Conservation (phyloP, 495 filamentous ascomycete genomes). For the Penicillium lividum region DNA sequence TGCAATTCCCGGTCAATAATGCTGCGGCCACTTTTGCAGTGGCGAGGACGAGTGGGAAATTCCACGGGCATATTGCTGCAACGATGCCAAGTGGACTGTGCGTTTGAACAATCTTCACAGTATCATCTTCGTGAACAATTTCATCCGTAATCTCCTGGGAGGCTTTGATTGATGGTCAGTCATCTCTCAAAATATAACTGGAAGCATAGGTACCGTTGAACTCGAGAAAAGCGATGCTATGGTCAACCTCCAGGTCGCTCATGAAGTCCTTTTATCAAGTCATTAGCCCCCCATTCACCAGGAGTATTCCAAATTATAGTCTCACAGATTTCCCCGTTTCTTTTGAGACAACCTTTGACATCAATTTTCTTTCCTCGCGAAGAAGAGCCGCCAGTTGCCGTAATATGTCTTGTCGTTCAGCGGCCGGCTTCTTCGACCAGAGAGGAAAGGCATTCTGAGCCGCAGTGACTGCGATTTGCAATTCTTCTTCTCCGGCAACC, state of each 20-base stretch:
- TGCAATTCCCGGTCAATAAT: conserved; percentile 57
- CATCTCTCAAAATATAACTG: no score
- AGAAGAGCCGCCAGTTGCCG: not conserved
- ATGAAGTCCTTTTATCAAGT: no score
- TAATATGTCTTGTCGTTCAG: not conserved
- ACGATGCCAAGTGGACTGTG: conserved; percentile 53
- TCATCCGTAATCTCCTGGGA: not conserved
- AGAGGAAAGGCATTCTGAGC: not conserved
- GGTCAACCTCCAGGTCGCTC: no score
- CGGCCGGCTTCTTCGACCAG: not conserved
- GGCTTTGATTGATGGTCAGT: no score
- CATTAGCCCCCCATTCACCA: no score
- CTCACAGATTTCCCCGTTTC: not conserved
- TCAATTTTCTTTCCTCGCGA: not conserved
- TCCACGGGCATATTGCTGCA: conserved; percentile 59
- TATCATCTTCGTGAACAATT: not conserved
- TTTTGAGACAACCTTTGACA: not conserved
- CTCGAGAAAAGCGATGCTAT: no score
- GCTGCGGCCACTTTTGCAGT: conserved; percentile 57
- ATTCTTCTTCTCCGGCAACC: not conserved
- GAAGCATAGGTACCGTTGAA: no score
- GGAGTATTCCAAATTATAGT: not conserved
- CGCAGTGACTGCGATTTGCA: not conserved
- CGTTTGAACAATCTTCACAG: conserved; percentile 35
- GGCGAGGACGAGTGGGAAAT: conserved; percentile 56